Evolutionary conservation across 2,329 filamentous ascomycete species (phyloP).

Genomic region (Fusarium bactridioides): DNA sequence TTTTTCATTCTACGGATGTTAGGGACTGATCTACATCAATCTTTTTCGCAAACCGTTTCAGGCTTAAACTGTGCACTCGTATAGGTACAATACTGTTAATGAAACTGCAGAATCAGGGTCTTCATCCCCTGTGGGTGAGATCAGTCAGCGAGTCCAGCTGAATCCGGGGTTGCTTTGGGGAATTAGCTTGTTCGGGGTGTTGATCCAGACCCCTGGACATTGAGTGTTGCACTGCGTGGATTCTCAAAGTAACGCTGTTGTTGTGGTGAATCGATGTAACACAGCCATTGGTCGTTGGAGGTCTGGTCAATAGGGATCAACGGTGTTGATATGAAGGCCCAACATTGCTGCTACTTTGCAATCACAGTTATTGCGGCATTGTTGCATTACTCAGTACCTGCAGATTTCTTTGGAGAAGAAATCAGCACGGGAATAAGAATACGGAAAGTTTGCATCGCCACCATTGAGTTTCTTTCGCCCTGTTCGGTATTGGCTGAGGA

Average conservation of each 20-base stretch:
- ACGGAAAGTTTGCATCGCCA: constrained; percentile 13
- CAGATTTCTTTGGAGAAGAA: neutral
- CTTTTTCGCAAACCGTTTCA: neutral
- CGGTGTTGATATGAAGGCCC: neutral
- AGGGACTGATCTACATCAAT: neutral
- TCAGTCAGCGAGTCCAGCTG: neutral
- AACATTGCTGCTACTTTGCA: neutral
- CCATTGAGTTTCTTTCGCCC: neutral
- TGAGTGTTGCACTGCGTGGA: neutral
- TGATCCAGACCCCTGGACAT: neutral
- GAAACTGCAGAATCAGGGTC: neutral
- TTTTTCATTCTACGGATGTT: neutral
- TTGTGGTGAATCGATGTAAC: constrained; percentile 11
- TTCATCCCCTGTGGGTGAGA: constrained; percentile 20
- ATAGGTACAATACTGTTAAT: neutral
- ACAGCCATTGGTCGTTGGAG: neutral
- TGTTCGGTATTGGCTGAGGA: neutral
- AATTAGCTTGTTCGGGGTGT: neutral
- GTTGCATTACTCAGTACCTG: neutral
- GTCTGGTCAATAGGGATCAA: neutral
- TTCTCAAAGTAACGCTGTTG: constrained; percentile 18
- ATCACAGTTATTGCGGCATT: neutral
- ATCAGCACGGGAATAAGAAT: constrained; percentile 4
- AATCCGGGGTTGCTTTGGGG: constrained; percentile 32
- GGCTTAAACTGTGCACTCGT: neutral